phyloP scores from a whole-genome alignment of 805 yeast genomes.

The Blastobotrys robertii region DNA sequence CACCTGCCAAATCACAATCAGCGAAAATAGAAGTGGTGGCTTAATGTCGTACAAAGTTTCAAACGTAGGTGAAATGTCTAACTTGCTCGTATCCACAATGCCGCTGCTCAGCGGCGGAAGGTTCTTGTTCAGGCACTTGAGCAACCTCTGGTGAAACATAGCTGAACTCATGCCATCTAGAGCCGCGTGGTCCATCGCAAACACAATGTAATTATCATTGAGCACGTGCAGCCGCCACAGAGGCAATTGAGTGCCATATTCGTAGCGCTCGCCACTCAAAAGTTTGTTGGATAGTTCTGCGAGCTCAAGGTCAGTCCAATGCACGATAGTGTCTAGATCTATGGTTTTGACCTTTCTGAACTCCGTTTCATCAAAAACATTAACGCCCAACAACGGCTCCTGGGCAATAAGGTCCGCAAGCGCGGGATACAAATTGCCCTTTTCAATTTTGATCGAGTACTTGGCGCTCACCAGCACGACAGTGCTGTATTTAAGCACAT shows the following conservation, averaged over 20 bases:
- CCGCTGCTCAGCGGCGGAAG: not conserved
- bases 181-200: conserved; percentile 5
- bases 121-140: not conserved
- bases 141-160: conserved; percentile 3
- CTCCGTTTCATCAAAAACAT: conserved; percentile 1
- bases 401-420: conserved; percentile 5
- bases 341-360: conserved; percentile 1
- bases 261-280: not conserved
- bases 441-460: conserved; percentile 1
- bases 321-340: conserved; percentile 10
- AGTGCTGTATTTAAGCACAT: too few species aligned
- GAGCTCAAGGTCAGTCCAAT: conserved; percentile 1
- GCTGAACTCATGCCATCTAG: conserved; percentile 5
- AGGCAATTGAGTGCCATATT: conserved; percentile 5
- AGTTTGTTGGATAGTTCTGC: not conserved
- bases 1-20: too few species aligned
- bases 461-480: not conserved
- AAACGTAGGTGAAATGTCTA: not conserved
- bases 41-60: not conserved
- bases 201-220: conserved; percentile 9
- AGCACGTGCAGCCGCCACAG: conserved; percentile 16
- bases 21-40: not conserved
- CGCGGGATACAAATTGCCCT: conserved; percentile 8
- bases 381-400: conserved; percentile 7
- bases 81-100: not conserved